Evolutionary conservation across 257 asterid species (phyloP), one percentile per base, ranked within the genome.

Genomic region (Solanum medicagineum): DNA sequence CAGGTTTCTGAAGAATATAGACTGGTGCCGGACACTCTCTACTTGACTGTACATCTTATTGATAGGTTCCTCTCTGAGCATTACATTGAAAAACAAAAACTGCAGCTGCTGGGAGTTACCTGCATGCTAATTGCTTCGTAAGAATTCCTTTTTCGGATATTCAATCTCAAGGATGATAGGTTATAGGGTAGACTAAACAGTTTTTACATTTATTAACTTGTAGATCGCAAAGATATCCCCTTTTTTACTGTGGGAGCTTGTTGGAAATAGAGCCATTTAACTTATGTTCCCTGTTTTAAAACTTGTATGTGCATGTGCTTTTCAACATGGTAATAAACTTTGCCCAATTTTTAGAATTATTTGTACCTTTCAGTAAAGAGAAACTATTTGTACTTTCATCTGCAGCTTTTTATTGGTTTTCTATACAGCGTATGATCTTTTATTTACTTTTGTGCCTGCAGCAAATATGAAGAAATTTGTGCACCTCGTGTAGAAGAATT

Each of bases 81-180:
- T 83, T 91, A 90, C 88, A 90, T 95, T 70, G 97, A 95, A 91
- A 97, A 93, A 90, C 97, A 91, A 88, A 97, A 93, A 87, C 90
- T 97, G 87, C 99, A 97, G 88, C 94, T 97, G 84, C 94, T 97
- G 87, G 99, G 99, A 17, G 97, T 97, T 82, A 95, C 99, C 84
- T 95, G 98, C 98, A 92, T 97, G 98, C 94, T 97, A 83, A 94
- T 95, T 91, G 95, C 99, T 83, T 97, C 98, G 99, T 97, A 95
- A 93, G 92, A 81, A 65, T 47, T 74, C 55, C 36, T 45, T 24
- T 84, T 87, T 69, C 56, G 71, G 66, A 53, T 11, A 79, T 26
- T 24, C 66, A 53, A 29, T 15, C n/a, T 79, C 83, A 42, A 53
- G 5, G n/a, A 60, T 51, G 82, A 49, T 20, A 53, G 66, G 51